phyloP scores from a whole-genome alignment of 768 basidiomycete genomes.

The Auriscalpium vulgare region DNA sequence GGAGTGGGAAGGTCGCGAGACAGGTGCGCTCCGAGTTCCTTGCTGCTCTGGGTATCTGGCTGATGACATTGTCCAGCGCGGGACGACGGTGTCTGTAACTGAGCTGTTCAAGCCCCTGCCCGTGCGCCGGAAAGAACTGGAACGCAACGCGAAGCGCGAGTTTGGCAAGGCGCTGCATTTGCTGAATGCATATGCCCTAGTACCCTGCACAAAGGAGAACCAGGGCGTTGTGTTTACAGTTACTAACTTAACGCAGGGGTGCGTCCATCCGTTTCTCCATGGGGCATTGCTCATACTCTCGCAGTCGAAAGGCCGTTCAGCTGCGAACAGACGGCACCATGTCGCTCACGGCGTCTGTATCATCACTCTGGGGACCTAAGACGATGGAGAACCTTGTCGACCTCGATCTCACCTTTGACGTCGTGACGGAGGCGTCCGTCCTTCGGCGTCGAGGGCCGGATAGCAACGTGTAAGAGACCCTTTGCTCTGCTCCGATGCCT shows the following conservation, averaged over 20 bases:
- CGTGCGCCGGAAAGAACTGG: constrained; percentile 87
- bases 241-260: constrained; percentile 68
- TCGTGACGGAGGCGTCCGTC: constrained; percentile 54
- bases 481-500: neutral
- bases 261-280: constrained; percentile 15
- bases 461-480: neutral
- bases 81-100: constrained; percentile 72
- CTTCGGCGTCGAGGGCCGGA: constrained; percentile 31
- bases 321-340: constrained; percentile 66
- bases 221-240: constrained; percentile 67
- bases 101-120: constrained; percentile 77
- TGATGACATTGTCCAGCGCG: constrained; percentile 43
- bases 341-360: constrained; percentile 54
- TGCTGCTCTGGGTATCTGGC: neutral
- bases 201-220: constrained; percentile 55
- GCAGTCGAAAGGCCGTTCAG: constrained; percentile 56
- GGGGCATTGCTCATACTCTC: neutral
- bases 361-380: constrained; percentile 81
- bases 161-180: constrained; percentile 78
- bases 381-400: constrained; percentile 68
- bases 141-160: constrained; percentile 83
- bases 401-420: constrained; percentile 60
- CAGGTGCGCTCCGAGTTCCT: constrained; percentile 41
- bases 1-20: constrained; percentile 56
- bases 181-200: constrained; percentile 83